Conservation (phyloP, 2,329 filamentous ascomycete genomes). For the Raffaelea ambrosiae region DNA sequence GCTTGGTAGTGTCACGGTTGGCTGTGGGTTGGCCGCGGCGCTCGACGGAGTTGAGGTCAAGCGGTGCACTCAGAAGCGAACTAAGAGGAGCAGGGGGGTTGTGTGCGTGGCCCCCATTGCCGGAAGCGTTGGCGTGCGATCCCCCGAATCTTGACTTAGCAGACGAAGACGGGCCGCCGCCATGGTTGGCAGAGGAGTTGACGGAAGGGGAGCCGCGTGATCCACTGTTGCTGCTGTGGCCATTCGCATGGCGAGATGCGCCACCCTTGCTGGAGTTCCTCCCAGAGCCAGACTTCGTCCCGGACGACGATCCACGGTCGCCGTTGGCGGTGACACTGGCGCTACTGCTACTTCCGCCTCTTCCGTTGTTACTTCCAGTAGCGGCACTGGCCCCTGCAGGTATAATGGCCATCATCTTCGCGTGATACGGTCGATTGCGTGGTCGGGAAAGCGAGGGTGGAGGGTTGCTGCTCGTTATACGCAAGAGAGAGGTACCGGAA, state of each 20-base stretch:
- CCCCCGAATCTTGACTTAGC: slow-evolving; percentile 36
- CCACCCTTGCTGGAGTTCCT: background rate
- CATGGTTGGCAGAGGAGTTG: slow-evolving; percentile 23
- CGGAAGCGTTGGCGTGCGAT: slow-evolving; percentile 40
- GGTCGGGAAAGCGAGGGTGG: background rate
- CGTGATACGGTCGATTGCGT: background rate
- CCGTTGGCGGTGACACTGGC: background rate
- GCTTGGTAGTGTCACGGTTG: slow-evolving; percentile 66
- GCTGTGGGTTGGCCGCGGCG: slow-evolving; percentile 75
- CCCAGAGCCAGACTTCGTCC: slow-evolving; percentile 2
- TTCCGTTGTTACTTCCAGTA: background rate
- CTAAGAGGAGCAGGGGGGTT: slow-evolving; percentile 44
- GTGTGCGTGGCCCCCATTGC: slow-evolving; percentile 16
- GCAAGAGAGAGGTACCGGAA: no score
- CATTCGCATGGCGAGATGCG: background rate
- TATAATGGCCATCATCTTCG: slow-evolving; percentile 12
- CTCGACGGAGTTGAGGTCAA: slow-evolving; percentile 87
- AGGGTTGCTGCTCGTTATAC: no score
- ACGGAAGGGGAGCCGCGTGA: slow-evolving; percentile 44
- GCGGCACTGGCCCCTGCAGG: slow-evolving; percentile 1
- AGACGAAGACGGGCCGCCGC: slow-evolving; percentile 27
- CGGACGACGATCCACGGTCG: background rate
- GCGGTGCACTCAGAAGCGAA: slow-evolving; percentile 48
- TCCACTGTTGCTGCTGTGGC: background rate
- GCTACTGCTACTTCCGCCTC: background rate